Evolutionary conservation across 2,329 filamentous ascomycete genomes (phyloP).

Genomic region (Fusarium odoratissimum): DNA sequence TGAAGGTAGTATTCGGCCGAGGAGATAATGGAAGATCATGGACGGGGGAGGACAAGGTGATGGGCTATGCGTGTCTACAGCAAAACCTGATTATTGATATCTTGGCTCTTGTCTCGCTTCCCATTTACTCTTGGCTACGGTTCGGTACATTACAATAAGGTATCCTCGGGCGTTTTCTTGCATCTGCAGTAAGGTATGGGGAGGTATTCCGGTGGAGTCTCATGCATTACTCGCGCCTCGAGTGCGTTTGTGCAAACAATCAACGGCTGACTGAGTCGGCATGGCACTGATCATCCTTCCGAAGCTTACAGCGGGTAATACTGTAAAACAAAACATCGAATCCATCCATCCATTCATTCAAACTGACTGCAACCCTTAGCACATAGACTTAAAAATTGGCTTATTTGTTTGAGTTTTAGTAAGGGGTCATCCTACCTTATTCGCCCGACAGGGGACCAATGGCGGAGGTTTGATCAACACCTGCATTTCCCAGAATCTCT

Average conservation of each 20-base stretch:
- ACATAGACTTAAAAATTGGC: conserved; percentile 40
- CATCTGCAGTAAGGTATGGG: not conserved
- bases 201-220: not conserved
- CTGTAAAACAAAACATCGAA: conserved; percentile 9
- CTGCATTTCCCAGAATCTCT: conserved; percentile 9
- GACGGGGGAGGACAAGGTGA: not conserved
- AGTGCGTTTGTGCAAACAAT: not conserved
- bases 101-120: conserved; percentile 19
- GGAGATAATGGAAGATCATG: not conserved
- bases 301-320: conserved; percentile 14
- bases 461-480: conserved; percentile 13
- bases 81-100: conserved; percentile 10
- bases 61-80: not conserved
- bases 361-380: not conserved
- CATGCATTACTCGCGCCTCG: not conserved
- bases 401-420: conserved; percentile 39
- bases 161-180: not conserved
- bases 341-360: not conserved
- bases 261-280: not conserved
- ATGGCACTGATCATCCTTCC: not conserved
- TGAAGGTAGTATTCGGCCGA: not conserved
- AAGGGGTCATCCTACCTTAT: conserved; percentile 18
- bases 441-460: conserved; percentile 3
- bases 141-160: not conserved
- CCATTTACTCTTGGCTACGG: conserved; percentile 2